Base-by-base conservation (phyloP, 371 early-diverging fungal genomes). In the Saksenaea vasiformis region DNA sequence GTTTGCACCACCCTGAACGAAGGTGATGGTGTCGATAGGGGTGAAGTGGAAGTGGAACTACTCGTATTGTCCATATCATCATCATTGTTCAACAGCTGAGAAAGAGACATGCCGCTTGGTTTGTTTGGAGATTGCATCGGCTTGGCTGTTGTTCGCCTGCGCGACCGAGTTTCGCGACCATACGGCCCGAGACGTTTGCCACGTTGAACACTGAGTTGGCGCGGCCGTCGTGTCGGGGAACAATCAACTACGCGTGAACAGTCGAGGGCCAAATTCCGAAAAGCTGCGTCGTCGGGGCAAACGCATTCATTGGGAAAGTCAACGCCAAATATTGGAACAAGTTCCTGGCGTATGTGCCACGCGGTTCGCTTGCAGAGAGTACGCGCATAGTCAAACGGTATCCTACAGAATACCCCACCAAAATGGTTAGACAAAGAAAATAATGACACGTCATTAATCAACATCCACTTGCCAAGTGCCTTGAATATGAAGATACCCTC, bases 71-170 rank as follows among this genome's bases (percentile, higher is more conserved):
- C 51, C 10, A 22, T 22, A 47, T 47, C 51, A 10, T 47, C 51
- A 22, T 47, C 51, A 47, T 47, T 47, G 22, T 47, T 47, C 10
- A 47, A 22, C 4, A 47, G 51, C 51, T 47, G 51, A 3, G 51
- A 47, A 19, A 47, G 24, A 10, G 51, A 47, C 51, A 47, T 47
- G 51, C 51, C 22, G 51, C 51, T 47, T 47, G 51, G 51, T 22
- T 47, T 47, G 24, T 47, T 47, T 47, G 51, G 51, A 47, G 51
- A 47, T 19, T 47, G 51, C 51, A 47, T 47, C 51, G 51, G 51
- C 51, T 47, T 47, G 31, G 31, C 31, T 22, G 5, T 22, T 22
- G 22, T 22, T 47, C 51, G 51, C 51, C 51, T 17, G 22, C 24
- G 51, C 24, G 51, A 47, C 51, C 51, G 51, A 47, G 51, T 47